Evolutionary conservation across 768 basidiomycete genomes (phyloP), one percentile per base, ranked within the genome.

Genomic region (Lentinula sp.): DNA sequence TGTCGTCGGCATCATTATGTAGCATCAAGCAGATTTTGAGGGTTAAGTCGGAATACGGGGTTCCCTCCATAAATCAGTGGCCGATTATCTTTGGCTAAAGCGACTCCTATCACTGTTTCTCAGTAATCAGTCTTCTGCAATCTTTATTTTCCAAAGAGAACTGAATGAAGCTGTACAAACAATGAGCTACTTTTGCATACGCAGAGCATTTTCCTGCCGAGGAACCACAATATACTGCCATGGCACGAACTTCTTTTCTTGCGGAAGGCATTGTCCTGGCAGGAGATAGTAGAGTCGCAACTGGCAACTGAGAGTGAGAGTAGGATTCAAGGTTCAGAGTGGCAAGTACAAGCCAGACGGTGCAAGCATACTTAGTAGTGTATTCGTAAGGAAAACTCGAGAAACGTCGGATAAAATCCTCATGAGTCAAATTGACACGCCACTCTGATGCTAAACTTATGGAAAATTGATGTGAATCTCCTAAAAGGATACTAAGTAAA

Each of bases 141-240:
- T n/a, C 31, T 32, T 21, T 28, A 13, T 21, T 21, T 21, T 21
- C 21, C 6, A 34, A 37, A 35, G 34, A 35, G 8, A 42, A 37
- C 37, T 37, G 37, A 37, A 37, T 37, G 6, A 18, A 54, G 57
- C 10, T 2, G 43, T 52, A 46, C 89, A 65, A 63, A 91, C 91
- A 91, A 42, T 72, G 61, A 1, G 93, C 93, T 13, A 93, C 91
- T 18, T 77, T 71, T 28, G 78, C 73, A 69, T 83, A 94, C 2
- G 85, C 85, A 9, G 80, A 74, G 55, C 80, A 74, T 37, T 75
- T 82, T 28, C 94, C 93, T 0, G 78, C 66, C 0, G 86, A 89
- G 0, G 93, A 89, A 6, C 85, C 95, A 69, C 95, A 96, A 67
- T 89, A 94, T 6, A 94, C 92, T 3, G 89, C 87, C n/a, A 91